Base-by-base conservation (phyloP, 768 basidiomycete species). In the Daedaleopsis nitida region DNA sequence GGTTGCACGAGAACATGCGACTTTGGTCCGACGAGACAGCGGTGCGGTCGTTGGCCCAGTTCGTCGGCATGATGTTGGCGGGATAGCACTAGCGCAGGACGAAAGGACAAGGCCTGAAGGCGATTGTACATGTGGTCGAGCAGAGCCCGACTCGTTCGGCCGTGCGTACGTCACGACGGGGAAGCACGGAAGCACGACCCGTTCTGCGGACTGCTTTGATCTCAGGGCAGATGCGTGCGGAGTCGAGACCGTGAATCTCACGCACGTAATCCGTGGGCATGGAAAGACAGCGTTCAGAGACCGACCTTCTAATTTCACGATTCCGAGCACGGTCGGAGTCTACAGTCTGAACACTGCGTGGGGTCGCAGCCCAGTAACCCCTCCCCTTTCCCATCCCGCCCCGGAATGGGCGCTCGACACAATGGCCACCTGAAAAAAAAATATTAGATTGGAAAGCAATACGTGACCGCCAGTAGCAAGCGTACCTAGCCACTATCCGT, bases 301-400 rank as follows among this genome's bases (percentile, higher is more conserved):
- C 39, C 12, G 37, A 54, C 52, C 52, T 43, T 37, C 24, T 55
- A 32, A 8, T 43, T 23, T 7, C 53, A 23, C 8, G 16, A 55
- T 7, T 27, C 43, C 37, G 53, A 44, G 43, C 24, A 4, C 14
- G 14, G 42, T 27, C 51, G 51, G 51, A 37, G 16, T 19, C 42
- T 44, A 68, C 42, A 68, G 44, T 38, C 58, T 66, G 52, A 66
- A 63, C 51, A 68, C 64, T 11, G 66, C 60, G 11, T 64, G 66
- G 4, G 69, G 65, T 42, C 65, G 62, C 45, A 71, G 56, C 1
- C 70, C 71, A 21, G 71, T 68, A 19, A 72, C 69, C 16, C 71
- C 70, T 9, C 68, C 70, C 71, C 71, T 49, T 52, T 58, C 6
- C 71, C 71, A 62, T 72, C 68, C 71, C 71, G 71, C 0, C 67